Evolutionary conservation across 345 rosid species (phyloP).

Genomic region (Citrus cavaleriei): DNA sequence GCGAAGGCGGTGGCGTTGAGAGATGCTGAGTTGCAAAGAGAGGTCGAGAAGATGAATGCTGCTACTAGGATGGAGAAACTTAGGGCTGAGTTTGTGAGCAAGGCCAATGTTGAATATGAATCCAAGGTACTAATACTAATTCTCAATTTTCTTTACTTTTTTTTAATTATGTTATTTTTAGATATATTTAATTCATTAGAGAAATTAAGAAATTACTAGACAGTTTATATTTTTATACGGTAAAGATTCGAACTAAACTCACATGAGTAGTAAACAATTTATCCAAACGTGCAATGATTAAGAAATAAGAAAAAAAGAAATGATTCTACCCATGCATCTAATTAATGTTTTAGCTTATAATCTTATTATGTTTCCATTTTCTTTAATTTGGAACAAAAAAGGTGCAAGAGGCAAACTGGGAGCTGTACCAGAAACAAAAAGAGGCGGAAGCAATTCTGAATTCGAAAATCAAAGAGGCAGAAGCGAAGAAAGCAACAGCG

Average conservation of each 20-base stretch:
- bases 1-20: constrained; percentile 60
- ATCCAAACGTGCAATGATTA: too few species aligned
- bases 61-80: constrained; percentile 64
- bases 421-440: constrained; percentile 56
- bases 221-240: too few species aligned
- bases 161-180: too few species aligned
- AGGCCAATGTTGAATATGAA: constrained; percentile 79
- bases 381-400: background rate
- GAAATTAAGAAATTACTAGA: background rate
- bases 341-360: background rate
- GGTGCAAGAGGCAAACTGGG: constrained; percentile 82
- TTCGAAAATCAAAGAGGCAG: constrained; percentile 52
- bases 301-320: too few species aligned
- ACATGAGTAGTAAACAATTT: too few species aligned
- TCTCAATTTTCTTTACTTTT: too few species aligned
- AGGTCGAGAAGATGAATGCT: constrained; percentile 79
- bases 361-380: background rate
- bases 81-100: constrained; percentile 71
- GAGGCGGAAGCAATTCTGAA: constrained; percentile 60
- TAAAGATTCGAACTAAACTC: too few species aligned
- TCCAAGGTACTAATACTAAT: constrained; percentile 38
- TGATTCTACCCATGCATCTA: too few species aligned
- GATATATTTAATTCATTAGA: background rate
- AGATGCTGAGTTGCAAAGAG: constrained; percentile 69
- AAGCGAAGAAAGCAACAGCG: constrained; percentile 56